phyloP scores from a whole-genome alignment of 768 basidiomycete species.

The Tulasnella sp. region DNA sequence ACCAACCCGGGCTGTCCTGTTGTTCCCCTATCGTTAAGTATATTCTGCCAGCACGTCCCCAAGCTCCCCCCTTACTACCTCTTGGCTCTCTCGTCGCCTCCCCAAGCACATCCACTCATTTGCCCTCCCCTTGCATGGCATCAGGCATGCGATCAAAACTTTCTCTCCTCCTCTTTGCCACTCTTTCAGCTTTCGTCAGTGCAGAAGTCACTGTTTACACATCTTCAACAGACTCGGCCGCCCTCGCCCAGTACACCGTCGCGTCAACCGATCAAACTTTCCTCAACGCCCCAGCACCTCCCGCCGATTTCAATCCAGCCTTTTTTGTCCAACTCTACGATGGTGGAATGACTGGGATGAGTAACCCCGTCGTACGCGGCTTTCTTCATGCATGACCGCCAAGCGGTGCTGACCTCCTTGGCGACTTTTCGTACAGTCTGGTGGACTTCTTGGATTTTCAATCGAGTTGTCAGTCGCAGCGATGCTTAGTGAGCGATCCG shows the following conservation, averaged over 20 bases:
- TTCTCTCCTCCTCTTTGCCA: neutral
- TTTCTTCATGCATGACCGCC: neutral
- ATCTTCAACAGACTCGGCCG: neutral
- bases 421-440: conserved; percentile 42
- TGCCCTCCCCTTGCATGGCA: neutral
- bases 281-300: conserved; percentile 12
- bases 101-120: neutral
- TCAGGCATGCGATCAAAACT: neutral
- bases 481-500: conserved; percentile 42
- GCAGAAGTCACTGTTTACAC: conserved; percentile 17
- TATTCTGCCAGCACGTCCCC: no score
- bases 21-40: no score
- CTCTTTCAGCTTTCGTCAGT: neutral
- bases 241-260: neutral
- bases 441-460: conserved; percentile 57
- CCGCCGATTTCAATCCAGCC: neutral
- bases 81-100: neutral
- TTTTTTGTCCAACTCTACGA: conserved; percentile 14
- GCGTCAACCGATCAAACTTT: conserved; percentile 7
- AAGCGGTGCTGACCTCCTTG: neutral
- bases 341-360: conserved; percentile 21
- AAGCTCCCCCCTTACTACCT: neutral
- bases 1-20: no score
- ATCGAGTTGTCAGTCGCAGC: conserved; percentile 62
- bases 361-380: conserved; percentile 15